Evolutionary conservation across 164 flowering plant genomes (phyloP).

Genomic region (Nelumbo lutea): DNA sequence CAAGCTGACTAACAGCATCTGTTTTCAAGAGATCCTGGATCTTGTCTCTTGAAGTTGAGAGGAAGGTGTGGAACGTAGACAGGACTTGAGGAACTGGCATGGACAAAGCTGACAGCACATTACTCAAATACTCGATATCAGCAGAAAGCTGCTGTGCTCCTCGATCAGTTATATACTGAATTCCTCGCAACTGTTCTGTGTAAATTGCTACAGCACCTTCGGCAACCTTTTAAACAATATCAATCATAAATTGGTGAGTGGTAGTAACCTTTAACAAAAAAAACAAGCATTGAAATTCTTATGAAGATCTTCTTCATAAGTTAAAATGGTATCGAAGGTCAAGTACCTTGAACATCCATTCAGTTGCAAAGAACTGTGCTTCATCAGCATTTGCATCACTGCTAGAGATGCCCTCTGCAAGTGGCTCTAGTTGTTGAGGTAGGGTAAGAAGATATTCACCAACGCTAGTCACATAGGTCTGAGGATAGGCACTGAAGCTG

Average conservation of each 20-base stretch:
- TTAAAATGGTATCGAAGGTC: not conserved
- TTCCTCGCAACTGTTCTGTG: constrained; percentile 88
- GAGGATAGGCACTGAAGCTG: constrained; percentile 90
- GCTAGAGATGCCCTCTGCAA: constrained; percentile 84
- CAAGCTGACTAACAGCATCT: constrained; percentile 64
- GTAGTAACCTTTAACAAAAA: not conserved
- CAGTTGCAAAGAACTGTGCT: constrained; percentile 96
- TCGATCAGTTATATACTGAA: constrained; percentile 78
- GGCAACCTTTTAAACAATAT: constrained; percentile 60
- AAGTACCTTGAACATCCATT: constrained; percentile 99
- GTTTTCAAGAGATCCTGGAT: constrained; percentile 71
- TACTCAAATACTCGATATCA: constrained; percentile 92
- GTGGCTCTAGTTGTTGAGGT: constrained; percentile 98
- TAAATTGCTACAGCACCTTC: constrained; percentile 95
- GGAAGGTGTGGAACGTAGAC: constrained; percentile 76
- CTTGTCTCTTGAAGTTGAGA: constrained; percentile 79
- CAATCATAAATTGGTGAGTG: not conserved
- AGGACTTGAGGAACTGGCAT: constrained; percentile 79
- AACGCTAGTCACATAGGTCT: constrained; percentile 80
- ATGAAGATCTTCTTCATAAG: not conserved
- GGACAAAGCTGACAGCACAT: constrained; percentile 90
- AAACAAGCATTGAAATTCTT: not conserved
- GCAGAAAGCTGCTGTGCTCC: constrained; percentile 91
- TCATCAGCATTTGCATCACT: constrained; percentile 73
- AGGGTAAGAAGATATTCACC: constrained; percentile 98